Evolutionary conservation across 2,329 filamentous ascomycete genomes (phyloP), one percentile per base, ranked within the genome.

Genomic region (Cladosporium cucumerinum): DNA sequence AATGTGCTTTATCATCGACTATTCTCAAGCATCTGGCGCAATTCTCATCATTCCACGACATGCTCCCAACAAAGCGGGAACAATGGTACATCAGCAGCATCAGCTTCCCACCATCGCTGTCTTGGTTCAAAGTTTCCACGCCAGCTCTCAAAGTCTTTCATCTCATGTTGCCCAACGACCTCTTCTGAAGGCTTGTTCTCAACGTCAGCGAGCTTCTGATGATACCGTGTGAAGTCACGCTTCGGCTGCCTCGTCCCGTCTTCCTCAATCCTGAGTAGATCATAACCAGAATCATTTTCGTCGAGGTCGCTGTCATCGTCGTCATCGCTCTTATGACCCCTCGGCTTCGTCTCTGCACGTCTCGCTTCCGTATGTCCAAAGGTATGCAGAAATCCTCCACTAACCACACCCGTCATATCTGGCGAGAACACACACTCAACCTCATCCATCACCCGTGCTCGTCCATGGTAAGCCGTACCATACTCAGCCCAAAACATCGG

Each of bases 321-420:
- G 6, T 25, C 43, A 58, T 46, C 57, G 28, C 32, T 18, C 2
- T 25, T 30, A 21, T 36, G 4, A 23, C 6, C 28, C 3, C 11
- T n/a, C 21, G 5, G 12, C 4, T 16, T 21, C 32, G 32, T 14
- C 11, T 23, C 8, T n/a, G 7, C 10, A 11, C 23, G 36, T n/a
- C 14, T 58, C 14, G 7, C 5, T n/a, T 62, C 58, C n/a, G n/a
- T 36, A 32, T 21, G 21, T 11, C 67, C 54, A 43, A 59, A 71
- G 4, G 63, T 68, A 26, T 70, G 67, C 23, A 66, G 43, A 43
- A 69, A 71, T 3, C 70, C 70, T 12, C 70, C 70, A 64, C 67
- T 71, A 14, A 66, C 66, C 51, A 65, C 59, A 1, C 66, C 65
- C 1, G 69, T 69, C 68, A 72, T 71, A 11, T 72, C 66, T 2